Evolutionary conservation across 2,329 filamentous ascomycete species (phyloP), one percentile per base, ranked within the genome.

Genomic region (Fusarium succisae): DNA sequence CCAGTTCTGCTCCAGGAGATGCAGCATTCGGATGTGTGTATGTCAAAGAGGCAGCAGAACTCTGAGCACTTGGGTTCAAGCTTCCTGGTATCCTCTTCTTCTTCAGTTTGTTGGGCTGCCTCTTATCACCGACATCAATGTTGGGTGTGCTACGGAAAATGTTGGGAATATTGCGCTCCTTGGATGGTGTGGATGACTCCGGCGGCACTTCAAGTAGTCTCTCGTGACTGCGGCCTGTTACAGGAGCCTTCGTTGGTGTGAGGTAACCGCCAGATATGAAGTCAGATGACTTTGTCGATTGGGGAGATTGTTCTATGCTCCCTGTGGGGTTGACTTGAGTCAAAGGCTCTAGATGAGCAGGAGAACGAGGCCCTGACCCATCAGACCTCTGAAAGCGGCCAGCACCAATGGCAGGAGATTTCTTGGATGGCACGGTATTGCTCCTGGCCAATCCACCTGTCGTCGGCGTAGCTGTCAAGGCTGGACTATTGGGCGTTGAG

Each of bases 361-460:
- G 81, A 10, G 80, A 80, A 24, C 79, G 77, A 20, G 78, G 78
- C 8, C 78, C 77, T 17, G 79, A 70, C 32, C 69, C 77, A 13
- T 82, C 82, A 14, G 74, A 66, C 74, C 83, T 82, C 38, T 89
- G 87, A 77, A 95, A 93, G n/a, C 93, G 89, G 11, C 89, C 88
- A 4, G 91, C 88, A 45, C 90, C 86, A 48, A 95, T 82, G 14
- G 90, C 91, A 13, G 94, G 94, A 1, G 94, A 96, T 80, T 93
- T 92, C 80, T 97, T 97, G 1, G 96, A 96, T 2, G 96, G 96
- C 20, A 98, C 87, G 7, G 96, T 99, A 80, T 98, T 98, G 83
- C 96, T 98, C 66, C 90, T 86, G 45, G 83, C 85, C 24, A 91
- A 80, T 22, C 87, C 86, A 51, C 90, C 86, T 3, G 88, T 88